These are phyloP conservation scores for Cadophora gregata DNA, from an alignment of 2,329 filamentous ascomycete genomes.

Conservation along the genomic window DNA sequence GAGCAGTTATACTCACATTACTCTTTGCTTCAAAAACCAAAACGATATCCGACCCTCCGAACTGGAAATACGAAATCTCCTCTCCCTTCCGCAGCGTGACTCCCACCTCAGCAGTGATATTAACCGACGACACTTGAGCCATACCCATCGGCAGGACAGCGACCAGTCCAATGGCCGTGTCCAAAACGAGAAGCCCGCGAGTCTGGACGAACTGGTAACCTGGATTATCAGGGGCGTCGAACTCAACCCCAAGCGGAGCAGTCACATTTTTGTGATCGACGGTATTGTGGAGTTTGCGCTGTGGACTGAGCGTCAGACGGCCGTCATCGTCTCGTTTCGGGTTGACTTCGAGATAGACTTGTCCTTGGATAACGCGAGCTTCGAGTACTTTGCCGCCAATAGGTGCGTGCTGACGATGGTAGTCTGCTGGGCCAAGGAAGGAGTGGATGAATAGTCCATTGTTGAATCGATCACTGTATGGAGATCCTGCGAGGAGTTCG, in stretches of 20 bases:
- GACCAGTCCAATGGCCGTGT: slow-evolving; percentile 47
- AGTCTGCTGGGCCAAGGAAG: slow-evolving; percentile 50
- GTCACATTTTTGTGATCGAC: slow-evolving; percentile 12
- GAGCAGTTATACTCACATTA: slow-evolving; percentile 26
- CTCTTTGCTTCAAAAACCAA: slow-evolving; percentile 45
- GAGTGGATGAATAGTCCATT: slow-evolving; percentile 51
- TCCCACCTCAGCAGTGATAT: slow-evolving; percentile 38
- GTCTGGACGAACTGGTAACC: slow-evolving; percentile 51
- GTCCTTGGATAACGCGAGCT: slow-evolving; percentile 47
- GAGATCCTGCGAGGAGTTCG: slow-evolving; percentile 45
- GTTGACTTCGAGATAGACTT: slow-evolving; percentile 48
- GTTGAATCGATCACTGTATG: slow-evolving; percentile 44
- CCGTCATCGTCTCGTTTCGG: slow-evolving; percentile 23
- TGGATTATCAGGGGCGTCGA: slow-evolving; percentile 45
- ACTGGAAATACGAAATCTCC: slow-evolving; percentile 51
- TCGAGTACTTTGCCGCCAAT: slow-evolving; percentile 48
- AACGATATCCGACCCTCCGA: slow-evolving; percentile 52
- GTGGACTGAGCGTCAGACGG: slow-evolving; percentile 10
- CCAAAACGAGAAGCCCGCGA: slow-evolving; percentile 49
- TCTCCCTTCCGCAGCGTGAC: slow-evolving; percentile 47
- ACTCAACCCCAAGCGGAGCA: slow-evolving; percentile 7
- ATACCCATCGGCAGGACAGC: slow-evolving; percentile 53
- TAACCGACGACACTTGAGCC: slow-evolving; percentile 52
- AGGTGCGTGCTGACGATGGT: slow-evolving; percentile 51
- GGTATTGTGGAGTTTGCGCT: slow-evolving; percentile 18